These are phyloP conservation scores for Suillus spraguei DNA, from an alignment of 768 basidiomycete genomes.

Conservation along the genomic window DNA sequence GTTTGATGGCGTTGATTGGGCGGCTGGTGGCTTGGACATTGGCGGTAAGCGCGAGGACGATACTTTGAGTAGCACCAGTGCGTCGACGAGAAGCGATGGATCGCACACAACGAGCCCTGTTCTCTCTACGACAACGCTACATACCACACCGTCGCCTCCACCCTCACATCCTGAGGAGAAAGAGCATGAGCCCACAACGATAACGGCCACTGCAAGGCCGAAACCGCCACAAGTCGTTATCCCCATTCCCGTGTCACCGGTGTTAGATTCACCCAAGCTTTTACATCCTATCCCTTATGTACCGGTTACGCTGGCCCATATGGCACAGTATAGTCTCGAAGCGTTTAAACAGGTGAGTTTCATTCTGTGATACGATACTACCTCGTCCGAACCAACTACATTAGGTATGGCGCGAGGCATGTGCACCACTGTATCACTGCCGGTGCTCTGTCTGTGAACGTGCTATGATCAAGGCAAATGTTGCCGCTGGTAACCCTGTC, in stretches of 20 bases:
- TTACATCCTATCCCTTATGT: conserved; percentile 71
- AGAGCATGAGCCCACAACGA: conserved; percentile 32
- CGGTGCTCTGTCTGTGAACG: conserved; percentile 75
- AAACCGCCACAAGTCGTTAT: conserved; percentile 34
- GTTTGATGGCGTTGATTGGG: conserved; percentile 77
- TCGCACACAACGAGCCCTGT: conserved; percentile 74
- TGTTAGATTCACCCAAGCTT: conserved; percentile 61
- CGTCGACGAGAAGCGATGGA: conserved; percentile 49
- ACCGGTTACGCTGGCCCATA: conserved; percentile 54
- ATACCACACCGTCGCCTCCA: conserved; percentile 79
- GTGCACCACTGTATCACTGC: conserved; percentile 70
- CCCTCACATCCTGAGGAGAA: conserved; percentile 43
- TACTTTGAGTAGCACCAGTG: conserved; percentile 42
- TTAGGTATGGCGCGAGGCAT: conserved; percentile 77
- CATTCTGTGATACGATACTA: not conserved
- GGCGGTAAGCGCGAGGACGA: conserved; percentile 45
- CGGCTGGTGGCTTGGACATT: conserved; percentile 22
- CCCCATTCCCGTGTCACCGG: conserved; percentile 53
- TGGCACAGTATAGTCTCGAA: conserved; percentile 61
- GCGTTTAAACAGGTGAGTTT: conserved; percentile 55
- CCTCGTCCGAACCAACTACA: not conserved
- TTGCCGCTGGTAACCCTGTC: conserved; percentile 40
- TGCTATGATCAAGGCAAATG: conserved; percentile 55
- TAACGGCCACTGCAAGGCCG: conserved; percentile 14
- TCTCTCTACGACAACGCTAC: conserved; percentile 69